phyloP scores from a whole-genome alignment of 495 filamentous ascomycete species.

The Tuber calosporum region DNA sequence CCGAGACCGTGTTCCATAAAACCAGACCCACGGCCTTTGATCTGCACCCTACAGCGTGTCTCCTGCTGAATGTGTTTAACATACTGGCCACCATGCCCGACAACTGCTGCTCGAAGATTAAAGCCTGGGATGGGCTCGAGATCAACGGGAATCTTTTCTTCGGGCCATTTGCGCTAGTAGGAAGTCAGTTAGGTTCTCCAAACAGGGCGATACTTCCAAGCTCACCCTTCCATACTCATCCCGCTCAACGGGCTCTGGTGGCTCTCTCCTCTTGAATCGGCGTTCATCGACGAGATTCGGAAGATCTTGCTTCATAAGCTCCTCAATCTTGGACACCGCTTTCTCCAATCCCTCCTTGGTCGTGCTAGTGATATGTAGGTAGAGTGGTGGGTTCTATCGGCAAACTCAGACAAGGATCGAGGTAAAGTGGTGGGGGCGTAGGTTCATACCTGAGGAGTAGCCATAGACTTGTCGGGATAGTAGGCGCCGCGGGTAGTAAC shows the following conservation, averaged over 20 bases:
- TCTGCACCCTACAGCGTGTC: constrained; percentile 89
- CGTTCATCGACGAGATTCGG: constrained; percentile 93
- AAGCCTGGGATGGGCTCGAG: constrained; percentile 92
- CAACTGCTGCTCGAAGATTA: constrained; percentile 89
- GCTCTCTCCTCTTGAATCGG: constrained; percentile 77
- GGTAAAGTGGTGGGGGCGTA: neutral
- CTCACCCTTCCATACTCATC: constrained; percentile 89
- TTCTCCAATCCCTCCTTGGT: constrained; percentile 84
- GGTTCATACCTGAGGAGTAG: constrained; percentile 72
- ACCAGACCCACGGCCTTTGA: constrained; percentile 94
- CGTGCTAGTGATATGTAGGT: constrained; percentile 90
- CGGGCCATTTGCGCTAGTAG: constrained; percentile 92
- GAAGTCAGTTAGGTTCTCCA: constrained; percentile 35
- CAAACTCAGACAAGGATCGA: constrained; percentile 15
- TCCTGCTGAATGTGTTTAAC: constrained; percentile 97
- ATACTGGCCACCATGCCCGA: constrained; percentile 84
- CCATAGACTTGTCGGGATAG: constrained; percentile 95
- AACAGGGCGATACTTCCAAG: constrained; percentile 11
- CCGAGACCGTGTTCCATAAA: constrained; percentile 80
- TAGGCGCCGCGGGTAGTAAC: constrained; percentile 95
- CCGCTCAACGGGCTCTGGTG: constrained; percentile 77
- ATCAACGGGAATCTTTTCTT: constrained; percentile 82
- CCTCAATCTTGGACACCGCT: constrained; percentile 76
- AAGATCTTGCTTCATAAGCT: constrained; percentile 92
- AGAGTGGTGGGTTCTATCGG: constrained; percentile 84